Evolutionary conservation across 306 rosid species (phyloP).

Genomic region (Sindora glabra): DNA sequence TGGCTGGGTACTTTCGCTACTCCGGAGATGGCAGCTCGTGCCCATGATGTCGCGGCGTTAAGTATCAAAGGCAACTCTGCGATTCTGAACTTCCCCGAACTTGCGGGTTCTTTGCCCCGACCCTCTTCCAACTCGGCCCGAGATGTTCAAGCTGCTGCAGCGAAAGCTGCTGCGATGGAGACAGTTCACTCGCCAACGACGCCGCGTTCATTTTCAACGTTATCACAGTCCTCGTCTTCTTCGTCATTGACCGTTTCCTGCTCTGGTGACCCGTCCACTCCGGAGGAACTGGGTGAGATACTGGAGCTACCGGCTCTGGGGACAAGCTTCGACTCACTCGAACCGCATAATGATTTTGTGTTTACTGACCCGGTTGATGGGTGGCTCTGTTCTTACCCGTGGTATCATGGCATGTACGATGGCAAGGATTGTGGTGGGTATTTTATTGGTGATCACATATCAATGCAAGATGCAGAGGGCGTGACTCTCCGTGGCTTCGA

Average conservation of each 20-base stretch:
- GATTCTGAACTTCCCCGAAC: constrained; percentile 87
- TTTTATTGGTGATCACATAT: constrained; percentile 26
- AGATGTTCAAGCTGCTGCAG: constrained; percentile 85
- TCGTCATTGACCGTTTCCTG: not conserved
- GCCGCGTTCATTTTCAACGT: constrained; percentile 10
- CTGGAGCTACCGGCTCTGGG: constrained; percentile 58
- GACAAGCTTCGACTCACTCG: constrained; percentile 31
- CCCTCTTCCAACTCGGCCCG: constrained; percentile 71
- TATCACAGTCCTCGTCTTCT: too few relatives aligned
- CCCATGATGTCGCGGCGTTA: constrained; percentile 88
- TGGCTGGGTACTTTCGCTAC: constrained; percentile 94
- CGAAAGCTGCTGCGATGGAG: constrained; percentile 78
- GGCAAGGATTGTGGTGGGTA: constrained; percentile 16
- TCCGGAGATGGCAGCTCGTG: constrained; percentile 98
- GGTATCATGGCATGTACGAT: constrained; percentile 35
- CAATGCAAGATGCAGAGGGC: constrained; percentile 38
- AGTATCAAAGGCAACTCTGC: constrained; percentile 78
- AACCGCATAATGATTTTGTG: constrained; percentile 38
- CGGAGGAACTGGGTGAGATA: constrained; percentile 77
- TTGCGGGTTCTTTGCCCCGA: constrained; percentile 54
- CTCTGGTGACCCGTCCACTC: constrained; percentile 19
- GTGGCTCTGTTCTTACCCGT: constrained; percentile 35
- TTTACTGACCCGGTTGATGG: constrained; percentile 41
- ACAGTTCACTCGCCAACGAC: not conserved
- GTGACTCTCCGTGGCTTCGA: constrained; percentile 25